Evolutionary conservation across 2,329 filamentous ascomycete genomes (phyloP).

Genomic region (Emmonsia crescens): DNA sequence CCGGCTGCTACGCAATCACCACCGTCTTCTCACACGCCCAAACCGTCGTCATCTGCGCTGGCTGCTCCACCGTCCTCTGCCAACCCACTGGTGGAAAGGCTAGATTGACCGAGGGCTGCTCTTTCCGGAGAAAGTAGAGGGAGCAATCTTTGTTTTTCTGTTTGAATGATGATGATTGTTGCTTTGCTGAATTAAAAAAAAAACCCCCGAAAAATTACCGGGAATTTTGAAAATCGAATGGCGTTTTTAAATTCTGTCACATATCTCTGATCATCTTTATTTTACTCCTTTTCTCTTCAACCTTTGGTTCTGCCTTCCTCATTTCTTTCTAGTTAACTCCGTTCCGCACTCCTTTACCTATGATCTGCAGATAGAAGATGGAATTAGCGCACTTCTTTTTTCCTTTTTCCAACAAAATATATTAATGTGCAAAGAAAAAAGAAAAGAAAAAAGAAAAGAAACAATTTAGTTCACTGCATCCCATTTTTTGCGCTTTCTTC

Average conservation of each 20-base stretch:
- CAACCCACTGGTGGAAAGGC: conserved; percentile 99
- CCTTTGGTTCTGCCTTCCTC: neutral
- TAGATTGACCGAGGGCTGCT: conserved; percentile 98
- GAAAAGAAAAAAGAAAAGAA: conserved; percentile 30
- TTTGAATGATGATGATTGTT: conserved; percentile 6
- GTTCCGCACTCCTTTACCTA: neutral
- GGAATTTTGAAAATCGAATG: conserved; percentile 15
- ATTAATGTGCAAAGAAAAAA: conserved; percentile 49
- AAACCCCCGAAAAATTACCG: conserved; percentile 18
- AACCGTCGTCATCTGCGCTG: conserved; percentile 99
- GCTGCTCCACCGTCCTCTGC: conserved; percentile 98
- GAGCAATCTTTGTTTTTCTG: conserved; percentile 3
- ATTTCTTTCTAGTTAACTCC: neutral
- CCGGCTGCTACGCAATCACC: conserved; percentile 99
- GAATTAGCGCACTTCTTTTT: conserved; percentile 19
- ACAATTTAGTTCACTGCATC: conserved; percentile 45
- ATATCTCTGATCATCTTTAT: conserved; percentile 8
- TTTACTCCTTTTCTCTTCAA: conserved; percentile 12
- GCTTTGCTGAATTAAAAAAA: conserved; percentile 17
- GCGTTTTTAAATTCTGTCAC: conserved; percentile 7
- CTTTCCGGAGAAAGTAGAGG: conserved; percentile 97
- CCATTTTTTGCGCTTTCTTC: conserved; percentile 11
- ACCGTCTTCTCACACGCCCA: conserved; percentile 99
- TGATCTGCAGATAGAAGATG: conserved; percentile 38
- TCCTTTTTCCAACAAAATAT: conserved; percentile 3